Evolutionary conservation across 2,329 filamentous ascomycete genomes (phyloP), one percentile per base, ranked within the genome.

Genomic region (Piedraia hortae): DNA sequence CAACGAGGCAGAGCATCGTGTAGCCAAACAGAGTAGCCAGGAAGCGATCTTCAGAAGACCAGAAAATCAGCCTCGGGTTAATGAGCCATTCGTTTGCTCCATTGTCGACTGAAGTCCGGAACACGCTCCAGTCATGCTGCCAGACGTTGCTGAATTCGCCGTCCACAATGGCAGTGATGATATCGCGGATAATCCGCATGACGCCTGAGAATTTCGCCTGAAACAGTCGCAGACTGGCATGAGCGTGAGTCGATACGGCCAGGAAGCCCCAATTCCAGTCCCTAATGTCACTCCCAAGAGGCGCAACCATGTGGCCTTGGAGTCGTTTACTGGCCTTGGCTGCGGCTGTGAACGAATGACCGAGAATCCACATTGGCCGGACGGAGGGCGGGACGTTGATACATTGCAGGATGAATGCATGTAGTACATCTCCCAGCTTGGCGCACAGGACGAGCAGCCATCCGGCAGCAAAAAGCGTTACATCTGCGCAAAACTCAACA

Each of bases 1-100:
- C 75, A 14, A 72, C 42, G 19, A 73, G 37, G 6, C 69, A 74
- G 17, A 90, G 56, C 20, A 78, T 67, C 0, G 65, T 39, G 40
- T 97, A 97, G 7, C 85, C 85, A 21, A 70, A 56, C 2, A 78
- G 35, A 17, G 90, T 73, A 8, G 82, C 78, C 48, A 67, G 53
- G n/a, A 57, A 44, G 12, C 64, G 54, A 41, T 71, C 65, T 26
- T 40, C 44, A 4, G 49, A 43, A 22, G 43, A 54, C 48, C 53
- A 55, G 27, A 43, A 43, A 11, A 43, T 36, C 10, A 47, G 34
- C 4, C 35, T 24, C 4, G 45, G 39, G 16, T 17, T 17, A 10
- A 17, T 10, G 7, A 10, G 7, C 7, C 10, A 7, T 17, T 17
- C 10, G 16, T 17, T 17, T 10, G 10, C 10, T 17, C 7, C 16